phyloP scores from a whole-genome alignment of 306 rosid genomes.

The Dryas drummondii region DNA sequence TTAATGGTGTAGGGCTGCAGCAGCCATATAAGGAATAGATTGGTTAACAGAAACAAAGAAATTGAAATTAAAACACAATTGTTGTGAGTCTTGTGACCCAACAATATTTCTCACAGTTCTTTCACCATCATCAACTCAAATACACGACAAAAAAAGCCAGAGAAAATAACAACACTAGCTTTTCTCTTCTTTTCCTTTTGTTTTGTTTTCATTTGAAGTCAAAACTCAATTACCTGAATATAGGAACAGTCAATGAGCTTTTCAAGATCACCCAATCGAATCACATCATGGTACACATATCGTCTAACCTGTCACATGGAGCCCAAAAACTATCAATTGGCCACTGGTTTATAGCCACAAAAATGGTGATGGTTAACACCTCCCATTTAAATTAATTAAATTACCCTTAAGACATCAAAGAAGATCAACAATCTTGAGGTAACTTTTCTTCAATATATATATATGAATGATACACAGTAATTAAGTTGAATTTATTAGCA shows the following conservation, averaged over 20 bases:
- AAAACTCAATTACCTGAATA: conserved; percentile 60
- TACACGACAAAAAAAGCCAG: neutral
- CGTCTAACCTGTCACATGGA: conserved; percentile 69
- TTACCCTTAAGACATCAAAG: neutral
- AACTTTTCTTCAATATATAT: neutral
- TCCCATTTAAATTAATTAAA: neutral
- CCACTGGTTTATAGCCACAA: neutral
- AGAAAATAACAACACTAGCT: neutral
- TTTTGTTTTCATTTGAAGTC: neutral
- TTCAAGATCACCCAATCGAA: conserved; percentile 84
- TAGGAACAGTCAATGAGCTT: conserved; percentile 84
- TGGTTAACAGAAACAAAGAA: neutral
- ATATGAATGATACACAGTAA: neutral
- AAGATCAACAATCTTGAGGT: neutral
- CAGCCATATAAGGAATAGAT: conserved; percentile 20
- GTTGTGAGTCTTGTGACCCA: neutral
- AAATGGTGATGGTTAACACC: neutral
- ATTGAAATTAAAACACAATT: neutral
- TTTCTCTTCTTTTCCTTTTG: neutral
- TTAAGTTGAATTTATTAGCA: neutral
- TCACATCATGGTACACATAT: conserved; percentile 91
- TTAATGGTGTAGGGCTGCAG: conserved; percentile 89
- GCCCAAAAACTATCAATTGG: conserved; percentile 10
- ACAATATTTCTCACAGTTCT: neutral
- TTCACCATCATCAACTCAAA: conserved; percentile 9